Percentiles rank a stretch among this genome's conserved stretches.
These are phyloP conservation scores for Alternaria triticina DNA, from an alignment of 2,329 filamentous ascomycete genomes.

Conservation along the genomic window DNA sequence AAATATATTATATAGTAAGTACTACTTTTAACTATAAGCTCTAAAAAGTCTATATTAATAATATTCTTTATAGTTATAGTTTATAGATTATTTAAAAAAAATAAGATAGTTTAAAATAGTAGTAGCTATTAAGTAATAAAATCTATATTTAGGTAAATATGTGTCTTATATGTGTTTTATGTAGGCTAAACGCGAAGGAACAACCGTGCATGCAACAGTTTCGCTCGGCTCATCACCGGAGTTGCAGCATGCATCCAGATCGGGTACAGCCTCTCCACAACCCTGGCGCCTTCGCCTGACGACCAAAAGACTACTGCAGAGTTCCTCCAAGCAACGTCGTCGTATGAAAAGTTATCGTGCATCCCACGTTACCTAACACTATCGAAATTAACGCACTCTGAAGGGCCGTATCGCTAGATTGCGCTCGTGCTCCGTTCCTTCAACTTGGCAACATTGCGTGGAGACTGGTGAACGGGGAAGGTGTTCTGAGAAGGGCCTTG, in stretches of 20 bases:
- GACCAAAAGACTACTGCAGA: not conserved
- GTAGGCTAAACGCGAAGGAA: no score
- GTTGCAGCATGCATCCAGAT: not conserved
- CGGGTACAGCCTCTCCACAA: not conserved
- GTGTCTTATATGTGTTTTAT: no score
- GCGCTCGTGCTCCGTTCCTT: not conserved
- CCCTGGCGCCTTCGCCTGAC: not conserved
- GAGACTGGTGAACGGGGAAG: not conserved
- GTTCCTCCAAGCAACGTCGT: not conserved
- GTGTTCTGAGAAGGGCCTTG: slow-evolving; percentile 2
- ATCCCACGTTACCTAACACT: not conserved
- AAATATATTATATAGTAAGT: no score
- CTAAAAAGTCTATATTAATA: no score
- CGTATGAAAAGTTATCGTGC: not conserved
- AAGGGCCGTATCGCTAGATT: not conserved
- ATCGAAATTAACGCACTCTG: not conserved
- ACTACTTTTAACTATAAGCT: no score
- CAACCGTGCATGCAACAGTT: not conserved
- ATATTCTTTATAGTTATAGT: no score
- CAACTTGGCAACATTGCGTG: not conserved
- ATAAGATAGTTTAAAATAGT: not conserved
- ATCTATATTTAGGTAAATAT: not conserved
- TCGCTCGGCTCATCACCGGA: not conserved
- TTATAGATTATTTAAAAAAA: no score
- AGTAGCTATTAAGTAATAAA: not conserved